Percentiles rank a stretch among this genome's conserved stretches.
Evolutionary conservation across 139 green algal genomes (phyloP).

Genomic region (Chlorella sp.): DNA sequence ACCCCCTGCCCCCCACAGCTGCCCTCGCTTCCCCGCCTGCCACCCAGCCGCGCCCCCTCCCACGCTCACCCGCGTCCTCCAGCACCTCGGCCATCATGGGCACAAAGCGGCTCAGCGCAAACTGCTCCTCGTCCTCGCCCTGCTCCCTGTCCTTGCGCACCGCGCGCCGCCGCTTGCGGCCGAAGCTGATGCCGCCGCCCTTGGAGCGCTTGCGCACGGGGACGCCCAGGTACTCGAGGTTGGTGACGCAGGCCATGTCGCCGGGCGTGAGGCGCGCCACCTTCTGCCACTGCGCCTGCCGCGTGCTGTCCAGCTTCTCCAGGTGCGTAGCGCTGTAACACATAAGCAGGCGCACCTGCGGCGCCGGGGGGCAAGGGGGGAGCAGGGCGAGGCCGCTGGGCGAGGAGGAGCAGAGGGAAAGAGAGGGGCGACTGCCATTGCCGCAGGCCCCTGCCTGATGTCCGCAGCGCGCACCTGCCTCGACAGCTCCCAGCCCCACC

Average conservation of each 20-base stretch:
- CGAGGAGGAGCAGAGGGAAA: neutral
- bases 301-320: conserved; percentile 87
- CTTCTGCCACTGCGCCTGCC: conserved; percentile 78
- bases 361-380: neutral
- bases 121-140: conserved; percentile 46
- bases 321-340: conserved; percentile 94
- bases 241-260: conserved; percentile 84
- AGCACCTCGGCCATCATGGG: conserved; percentile 63
- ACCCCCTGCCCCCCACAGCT: no score
- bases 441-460: no score
- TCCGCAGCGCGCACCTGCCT: no score
- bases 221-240: conserved; percentile 92
- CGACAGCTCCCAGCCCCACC: no score
- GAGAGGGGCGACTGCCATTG: neutral
- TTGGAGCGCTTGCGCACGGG: conserved; percentile 73
- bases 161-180: conserved; percentile 48
- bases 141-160: conserved; percentile 51
- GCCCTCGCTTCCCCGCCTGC: no score
- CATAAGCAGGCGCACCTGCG: conserved; percentile 88
- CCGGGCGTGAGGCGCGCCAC: conserved; percentile 61
- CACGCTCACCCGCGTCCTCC: conserved; percentile 43
- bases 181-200: conserved; percentile 49
- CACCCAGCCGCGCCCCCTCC: no score
- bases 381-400: neutral
- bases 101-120: conserved; percentile 53